phyloP scores from a whole-genome alignment of 106 monocot species.

The Allium cepa region DNA sequence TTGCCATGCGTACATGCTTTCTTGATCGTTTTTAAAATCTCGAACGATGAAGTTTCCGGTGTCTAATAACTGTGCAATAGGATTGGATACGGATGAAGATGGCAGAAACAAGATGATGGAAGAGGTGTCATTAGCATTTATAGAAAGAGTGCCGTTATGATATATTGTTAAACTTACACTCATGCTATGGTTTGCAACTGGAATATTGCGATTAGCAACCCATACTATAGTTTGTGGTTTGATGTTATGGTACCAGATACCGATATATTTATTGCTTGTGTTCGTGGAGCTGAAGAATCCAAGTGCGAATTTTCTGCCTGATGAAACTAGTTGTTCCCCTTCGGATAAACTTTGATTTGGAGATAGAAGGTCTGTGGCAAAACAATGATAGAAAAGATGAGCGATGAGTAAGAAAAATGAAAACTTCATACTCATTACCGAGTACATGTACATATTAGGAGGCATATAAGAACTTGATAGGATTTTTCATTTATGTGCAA shows the following conservation, averaged over 20 bases:
- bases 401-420: neutral
- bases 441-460: too few species aligned
- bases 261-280: slow-evolving; percentile 15
- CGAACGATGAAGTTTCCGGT: slow-evolving; percentile 37
- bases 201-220: slow-evolving; percentile 31
- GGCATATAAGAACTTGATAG: too few species aligned
- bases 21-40: neutral
- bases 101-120: slow-evolving; percentile 4
- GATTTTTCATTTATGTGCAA: too few species aligned
- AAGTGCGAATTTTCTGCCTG: slow-evolving; percentile 16
- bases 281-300: slow-evolving; percentile 33
- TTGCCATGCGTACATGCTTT: slow-evolving; percentile 28
- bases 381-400: slow-evolving; percentile 5
- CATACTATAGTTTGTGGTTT: slow-evolving; percentile 13
- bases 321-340: slow-evolving; percentile 16
- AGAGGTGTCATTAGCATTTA: neutral
- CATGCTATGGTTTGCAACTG: neutral
- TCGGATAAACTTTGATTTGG: slow-evolving; percentile 3
- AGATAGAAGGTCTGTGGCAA: slow-evolving; percentile 5
- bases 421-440: too few species aligned
- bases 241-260: slow-evolving; percentile 30
- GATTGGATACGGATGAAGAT: neutral
- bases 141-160: slow-evolving; percentile 13
- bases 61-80: slow-evolving; percentile 27
- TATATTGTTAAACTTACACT: neutral